These are phyloP conservation scores for bread wheat (Triticum aestivum) DNA, from an alignment of 176 grass and related monocot species.

Conservation along the genomic window DNA sequence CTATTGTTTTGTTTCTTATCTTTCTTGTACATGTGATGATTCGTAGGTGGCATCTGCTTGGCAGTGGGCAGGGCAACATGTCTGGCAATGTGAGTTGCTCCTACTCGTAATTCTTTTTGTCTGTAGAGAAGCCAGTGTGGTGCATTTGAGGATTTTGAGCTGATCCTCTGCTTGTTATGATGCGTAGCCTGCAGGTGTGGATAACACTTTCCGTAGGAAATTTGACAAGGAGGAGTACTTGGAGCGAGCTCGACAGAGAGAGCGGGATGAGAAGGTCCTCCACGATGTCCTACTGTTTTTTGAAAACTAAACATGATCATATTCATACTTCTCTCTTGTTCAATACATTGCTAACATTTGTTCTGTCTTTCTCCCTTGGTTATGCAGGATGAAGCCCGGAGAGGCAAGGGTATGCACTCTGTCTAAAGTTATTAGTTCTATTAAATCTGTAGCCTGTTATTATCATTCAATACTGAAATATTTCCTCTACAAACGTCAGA, in stretches of 20 bases:
- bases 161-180: conserved; percentile 20
- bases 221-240: conserved; percentile 90
- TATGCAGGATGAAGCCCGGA: conserved; percentile 47
- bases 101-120: neutral
- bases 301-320: neutral
- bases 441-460: neutral
- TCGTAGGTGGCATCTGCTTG: conserved; percentile 3
- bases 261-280: conserved; percentile 74
- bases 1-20: neutral
- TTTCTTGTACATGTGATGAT: conserved; percentile 1
- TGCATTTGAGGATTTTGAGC: neutral
- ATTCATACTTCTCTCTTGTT: neutral
- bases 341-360: conserved; percentile 6
- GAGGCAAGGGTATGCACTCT: conserved; percentile 65
- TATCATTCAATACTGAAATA: neutral
- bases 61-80: conserved; percentile 38
- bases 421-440: neutral
- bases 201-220: conserved; percentile 93
- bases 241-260: conserved; percentile 79
- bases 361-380: conserved; percentile 20
- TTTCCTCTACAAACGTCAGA: conserved; percentile 37
- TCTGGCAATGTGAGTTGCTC: conserved; percentile 50
- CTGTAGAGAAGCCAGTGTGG: neutral
- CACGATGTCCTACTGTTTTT: neutral
- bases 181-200: conserved; percentile 70